Base-by-base conservation (phyloP, 768 basidiomycete species). In the Hericium erinaceus region DNA sequence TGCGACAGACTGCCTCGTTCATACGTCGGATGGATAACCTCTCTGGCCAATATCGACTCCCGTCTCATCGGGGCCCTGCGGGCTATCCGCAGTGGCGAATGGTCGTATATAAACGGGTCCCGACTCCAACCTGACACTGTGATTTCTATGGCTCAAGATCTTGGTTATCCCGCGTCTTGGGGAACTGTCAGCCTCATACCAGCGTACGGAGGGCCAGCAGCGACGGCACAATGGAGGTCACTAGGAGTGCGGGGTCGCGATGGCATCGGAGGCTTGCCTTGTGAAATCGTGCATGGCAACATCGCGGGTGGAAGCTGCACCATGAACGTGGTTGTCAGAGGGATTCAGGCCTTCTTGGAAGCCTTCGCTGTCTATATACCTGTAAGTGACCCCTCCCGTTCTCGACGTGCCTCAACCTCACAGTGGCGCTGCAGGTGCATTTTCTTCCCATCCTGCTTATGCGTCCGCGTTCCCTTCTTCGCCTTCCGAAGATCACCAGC, bases 221-320 rank as follows among this genome's bases (percentile, higher is more conserved):
- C 87, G 3, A 72, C 77, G 60, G 65, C 69, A 1, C 65, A 68
- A 5, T 92, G 89, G 89, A 73, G 77, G 53, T 60, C 61, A 11
- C 65, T 92, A 8, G 80, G 80, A 1, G 76, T 90, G 0, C 67
- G 61, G 7, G 78, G 74, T 22, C 70, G 89, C 49, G 44, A 67
- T 1, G 77, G 80, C 3, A 65, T 87, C 3, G 89, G 87, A 2
- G 89, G 89, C 2, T 60, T 91, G 7, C 89, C 89, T 2, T 92
- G 89, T 63, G 84, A 89, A 65, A 63, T 90, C 3, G 79, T 91
- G 0, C 89, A 92, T 62, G 81, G 80, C 10, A 68, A 73, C n/a
- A 70, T 82, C 39, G 78, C 78, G 4, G 74, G 75, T 28, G 69
- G 71, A 16, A 85, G 80, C 63, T 91, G 89, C 65, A 72, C 74